These are phyloP conservation scores for Pyricularia sp. DNA, from an alignment of 2,329 filamentous ascomycete species.

Conservation along the genomic window DNA sequence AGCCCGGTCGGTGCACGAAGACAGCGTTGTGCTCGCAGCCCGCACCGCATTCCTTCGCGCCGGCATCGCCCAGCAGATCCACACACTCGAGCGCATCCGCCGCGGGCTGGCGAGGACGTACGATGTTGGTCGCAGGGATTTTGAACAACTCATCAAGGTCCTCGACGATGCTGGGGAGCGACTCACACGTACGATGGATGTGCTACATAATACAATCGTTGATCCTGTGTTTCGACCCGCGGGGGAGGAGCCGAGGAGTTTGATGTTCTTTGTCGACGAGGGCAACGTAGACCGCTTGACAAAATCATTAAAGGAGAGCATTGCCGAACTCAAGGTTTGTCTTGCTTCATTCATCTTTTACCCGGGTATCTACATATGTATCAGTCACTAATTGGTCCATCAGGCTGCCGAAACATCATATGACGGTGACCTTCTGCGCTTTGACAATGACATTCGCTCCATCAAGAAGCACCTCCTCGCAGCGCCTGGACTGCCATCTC, in stretches of 20 bases:
- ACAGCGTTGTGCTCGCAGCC: slow-evolving; percentile 64
- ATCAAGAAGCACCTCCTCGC: slow-evolving; percentile 49
- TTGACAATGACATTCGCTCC: slow-evolving; percentile 63
- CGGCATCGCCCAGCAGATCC: slow-evolving; percentile 48
- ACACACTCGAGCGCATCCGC: slow-evolving; percentile 41
- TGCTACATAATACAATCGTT: slow-evolving; percentile 55
- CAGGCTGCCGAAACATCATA: slow-evolving; percentile 61
- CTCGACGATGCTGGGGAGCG: slow-evolving; percentile 59
- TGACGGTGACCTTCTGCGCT: slow-evolving; percentile 63
- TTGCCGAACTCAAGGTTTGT: slow-evolving; percentile 58
- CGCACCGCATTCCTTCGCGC: slow-evolving; percentile 58
- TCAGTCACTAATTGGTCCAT: neutral
- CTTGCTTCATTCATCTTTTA: neutral
- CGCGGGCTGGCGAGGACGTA: slow-evolving; percentile 44
- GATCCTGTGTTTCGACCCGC: slow-evolving; percentile 52
- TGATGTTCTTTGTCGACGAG: slow-evolving; percentile 72
- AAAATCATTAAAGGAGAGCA: slow-evolving; percentile 58
- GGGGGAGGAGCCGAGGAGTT: slow-evolving; percentile 47
- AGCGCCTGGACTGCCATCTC: slow-evolving; percentile 19
- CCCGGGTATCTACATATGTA: neutral
- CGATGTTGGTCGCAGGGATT: slow-evolving; percentile 48
- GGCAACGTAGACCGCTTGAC: slow-evolving; percentile 56
- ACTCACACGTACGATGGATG: slow-evolving; percentile 56
- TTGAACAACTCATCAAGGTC: slow-evolving; percentile 49
- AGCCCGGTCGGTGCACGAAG: slow-evolving; percentile 67